Evolutionary conservation across 768 basidiomycete species (phyloP).

Genomic region (Solioccasus polychromus): DNA sequence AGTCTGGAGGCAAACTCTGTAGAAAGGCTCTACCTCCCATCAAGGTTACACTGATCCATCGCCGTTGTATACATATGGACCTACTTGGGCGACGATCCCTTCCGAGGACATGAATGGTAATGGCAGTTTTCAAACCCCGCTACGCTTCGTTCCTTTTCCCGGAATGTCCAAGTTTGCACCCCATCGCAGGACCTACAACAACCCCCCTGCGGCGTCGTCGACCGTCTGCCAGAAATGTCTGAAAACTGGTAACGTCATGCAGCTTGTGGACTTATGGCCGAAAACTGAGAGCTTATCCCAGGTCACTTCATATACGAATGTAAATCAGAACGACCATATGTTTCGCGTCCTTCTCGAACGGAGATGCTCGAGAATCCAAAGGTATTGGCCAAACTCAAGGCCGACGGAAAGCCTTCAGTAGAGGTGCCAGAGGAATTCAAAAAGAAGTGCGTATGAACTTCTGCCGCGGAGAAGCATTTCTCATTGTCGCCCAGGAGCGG

Average conservation of each 20-base stretch:
- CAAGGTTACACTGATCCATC: background rate
- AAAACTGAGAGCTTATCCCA: constrained; percentile 19
- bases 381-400: constrained; percentile 61
- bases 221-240: constrained; percentile 87
- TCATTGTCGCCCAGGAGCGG: constrained; percentile 49
- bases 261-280: background rate
- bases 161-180: constrained; percentile 81
- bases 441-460: constrained; percentile 51
- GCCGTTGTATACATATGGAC: no score
- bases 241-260: constrained; percentile 44
- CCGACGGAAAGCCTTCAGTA: constrained; percentile 70
- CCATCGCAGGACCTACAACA: constrained; percentile 58
- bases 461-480: background rate
- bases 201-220: constrained; percentile 58
- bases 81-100: constrained; percentile 17
- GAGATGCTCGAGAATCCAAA: constrained; percentile 80
- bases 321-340: constrained; percentile 75
- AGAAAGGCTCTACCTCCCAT: constrained; percentile 78
- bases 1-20: constrained; percentile 36
- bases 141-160: background rate
- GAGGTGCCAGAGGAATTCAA: constrained; percentile 93
- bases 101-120: constrained; percentile 8
- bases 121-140: constrained; percentile 10
- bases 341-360: constrained; percentile 86
- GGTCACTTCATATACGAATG: constrained; percentile 94